A percentile compares a stretch with the other conserved stretches of the same genome.
phyloP scores from a whole-genome alignment of 371 early-diverging fungal genomes.

The Haplosporangium sp. region DNA sequence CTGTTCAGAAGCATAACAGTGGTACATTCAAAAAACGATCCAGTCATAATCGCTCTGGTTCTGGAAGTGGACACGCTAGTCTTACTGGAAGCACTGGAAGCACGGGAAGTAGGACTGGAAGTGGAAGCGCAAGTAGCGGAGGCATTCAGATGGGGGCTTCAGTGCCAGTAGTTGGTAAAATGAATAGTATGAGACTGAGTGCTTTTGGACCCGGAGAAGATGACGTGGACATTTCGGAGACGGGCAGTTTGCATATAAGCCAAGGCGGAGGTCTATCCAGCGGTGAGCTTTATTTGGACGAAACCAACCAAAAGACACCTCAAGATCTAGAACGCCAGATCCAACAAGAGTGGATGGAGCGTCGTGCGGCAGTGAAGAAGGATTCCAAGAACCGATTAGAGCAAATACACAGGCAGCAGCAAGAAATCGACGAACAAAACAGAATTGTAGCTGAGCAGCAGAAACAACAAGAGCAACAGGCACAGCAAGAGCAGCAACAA shows the following conservation, averaged over 20 bases:
- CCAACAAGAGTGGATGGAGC: conserved; percentile 43
- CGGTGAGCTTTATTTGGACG: conserved; percentile 9
- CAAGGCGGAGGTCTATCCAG: not conserved
- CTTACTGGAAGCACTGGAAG: no score
- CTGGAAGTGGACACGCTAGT: conserved; percentile 12
- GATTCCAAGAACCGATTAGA: conserved; percentile 27
- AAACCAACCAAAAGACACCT: not conserved
- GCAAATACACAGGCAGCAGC: conserved; percentile 27
- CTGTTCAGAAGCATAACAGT: conserved; percentile 1
- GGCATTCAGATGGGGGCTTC: not conserved
- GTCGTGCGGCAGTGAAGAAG: conserved; percentile 45
- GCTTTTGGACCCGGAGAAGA: conserved; percentile 35
- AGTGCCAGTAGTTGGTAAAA: not conserved
- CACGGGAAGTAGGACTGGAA: conserved; percentile 3
- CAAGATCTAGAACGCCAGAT: conserved; percentile 20
- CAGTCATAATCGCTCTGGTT: not conserved
- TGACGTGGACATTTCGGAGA: conserved; percentile 5
- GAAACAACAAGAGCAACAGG: conserved; percentile 9
- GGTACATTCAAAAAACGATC: conserved; percentile 15
- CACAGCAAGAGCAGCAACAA: not conserved
- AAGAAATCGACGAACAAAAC: conserved; percentile 4
- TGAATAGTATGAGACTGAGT: conserved; percentile 31
- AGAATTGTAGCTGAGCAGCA: conserved; percentile 1
- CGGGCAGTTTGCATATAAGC: not conserved
- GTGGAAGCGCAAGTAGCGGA: conserved; percentile 4